These are phyloP conservation scores for Gnetum montanum DNA, from an alignment of 75 land plant genomes.

Conservation along the genomic window DNA sequence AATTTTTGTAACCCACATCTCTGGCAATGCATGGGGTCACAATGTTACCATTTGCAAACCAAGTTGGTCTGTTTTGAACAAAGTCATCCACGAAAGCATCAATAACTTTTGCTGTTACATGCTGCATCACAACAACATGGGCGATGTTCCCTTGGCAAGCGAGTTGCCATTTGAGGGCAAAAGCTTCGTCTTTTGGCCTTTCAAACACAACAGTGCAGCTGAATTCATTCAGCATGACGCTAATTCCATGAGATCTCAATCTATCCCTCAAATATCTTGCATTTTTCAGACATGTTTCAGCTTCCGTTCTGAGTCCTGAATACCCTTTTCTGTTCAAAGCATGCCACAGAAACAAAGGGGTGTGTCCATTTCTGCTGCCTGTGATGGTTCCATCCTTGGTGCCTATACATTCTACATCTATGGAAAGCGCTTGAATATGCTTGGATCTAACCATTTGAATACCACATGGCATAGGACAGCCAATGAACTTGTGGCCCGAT, in stretches of 20 bases:
- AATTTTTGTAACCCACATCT: constrained; percentile 66
- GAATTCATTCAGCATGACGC: constrained; percentile 92
- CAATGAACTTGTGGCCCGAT: constrained; percentile 39
- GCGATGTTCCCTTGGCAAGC: constrained; percentile 93
- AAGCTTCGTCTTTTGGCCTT: constrained; percentile 79
- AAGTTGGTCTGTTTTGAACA: constrained; percentile 40
- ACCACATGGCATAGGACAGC: constrained; percentile 91
- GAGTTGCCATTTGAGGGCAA: constrained; percentile 83
- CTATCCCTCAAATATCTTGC: constrained; percentile 87
- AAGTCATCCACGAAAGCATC: constrained; percentile 67
- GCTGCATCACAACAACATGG: constrained; percentile 94
- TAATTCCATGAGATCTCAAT: constrained; percentile 52
- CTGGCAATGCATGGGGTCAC: constrained; percentile 66
- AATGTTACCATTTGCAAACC: constrained; percentile 54
- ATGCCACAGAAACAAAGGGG: constrained; percentile 96
- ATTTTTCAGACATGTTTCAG: constrained; percentile 84
- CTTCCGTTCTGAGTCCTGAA: constrained; percentile 90
- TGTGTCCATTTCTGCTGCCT: constrained; percentile 98
- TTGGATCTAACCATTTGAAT: constrained; percentile 82
- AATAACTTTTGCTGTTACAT: constrained; percentile 74
- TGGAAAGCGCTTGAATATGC: constrained; percentile 81
- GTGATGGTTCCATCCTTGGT: constrained; percentile 97
- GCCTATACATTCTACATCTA: constrained; percentile 93
- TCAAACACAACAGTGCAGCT: constrained; percentile 98
- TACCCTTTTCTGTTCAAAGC: constrained; percentile 95